Base-by-base conservation (phyloP, 2,329 filamentous ascomycete species). In the Arthrobotrys iridis region DNA sequence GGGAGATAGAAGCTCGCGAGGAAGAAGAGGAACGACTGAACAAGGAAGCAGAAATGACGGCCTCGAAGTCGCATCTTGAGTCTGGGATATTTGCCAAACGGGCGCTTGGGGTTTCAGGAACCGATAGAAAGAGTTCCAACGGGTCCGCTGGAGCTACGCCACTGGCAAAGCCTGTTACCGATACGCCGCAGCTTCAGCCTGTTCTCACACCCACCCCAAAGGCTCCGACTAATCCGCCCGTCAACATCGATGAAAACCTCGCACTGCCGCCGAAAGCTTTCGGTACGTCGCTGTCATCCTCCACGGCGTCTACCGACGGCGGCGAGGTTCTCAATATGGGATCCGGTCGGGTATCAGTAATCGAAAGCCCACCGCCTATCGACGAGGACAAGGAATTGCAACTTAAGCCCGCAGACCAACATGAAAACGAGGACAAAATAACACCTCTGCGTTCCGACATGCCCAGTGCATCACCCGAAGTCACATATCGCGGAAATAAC, bases 231-330 rank as follows among this genome's bases (percentile, higher is more conserved):
- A 77, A 72, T 8, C 72, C 65, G 13, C 72, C 55, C 37, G 76
- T 62, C 3, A 55, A 63, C 28, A 73, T 74, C 13, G 77, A 79
- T 46, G 77, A 78, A 30, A 74, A 45, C 28, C 40, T 79, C n/a
- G 46, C 71, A 13, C 28, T 79, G 15, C 78, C 78, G 8, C 79
- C 79, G 6, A 62, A 73, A 20, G 72, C 66, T 7, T 80, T 79
- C 55, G 79, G 78, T 37, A 77, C 76, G n/a, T 78, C 76, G 28
- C 63, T 78, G 22, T 74, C 77, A 24, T 78, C 76, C 2, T 79
- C 77, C 3, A 78, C 78, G 7, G 77, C 76, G 18, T 78, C 77
- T 4, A 79, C 78, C 6, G 78, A 80, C 58, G 78, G 78, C 13
- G 78, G 78, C 18, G 73, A 78, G n/a, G 65, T 59, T 18, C 45